These are phyloP conservation scores for Anthoceros angustus DNA, from an alignment of 225 moss, liverwort and hornwort species.

Conservation along the genomic window DNA sequence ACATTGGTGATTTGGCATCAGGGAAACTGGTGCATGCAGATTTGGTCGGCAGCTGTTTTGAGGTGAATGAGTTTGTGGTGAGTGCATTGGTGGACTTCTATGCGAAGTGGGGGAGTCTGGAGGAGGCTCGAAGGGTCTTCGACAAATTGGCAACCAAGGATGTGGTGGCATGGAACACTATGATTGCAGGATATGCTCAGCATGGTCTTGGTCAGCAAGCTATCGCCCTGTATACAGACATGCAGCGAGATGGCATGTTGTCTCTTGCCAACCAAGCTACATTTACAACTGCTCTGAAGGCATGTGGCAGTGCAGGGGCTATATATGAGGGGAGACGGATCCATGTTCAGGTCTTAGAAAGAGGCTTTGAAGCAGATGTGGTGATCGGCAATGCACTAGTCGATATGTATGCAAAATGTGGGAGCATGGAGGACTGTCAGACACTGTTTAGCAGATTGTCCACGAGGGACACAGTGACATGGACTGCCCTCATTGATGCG, in stretches of 20 bases:
- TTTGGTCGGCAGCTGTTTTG: not conserved
- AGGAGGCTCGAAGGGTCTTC: not conserved
- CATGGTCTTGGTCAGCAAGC: not conserved
- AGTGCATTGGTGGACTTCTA: not conserved
- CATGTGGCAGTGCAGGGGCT: not conserved
- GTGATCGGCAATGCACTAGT: not conserved
- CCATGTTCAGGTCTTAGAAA: not conserved
- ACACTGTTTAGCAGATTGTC: not conserved
- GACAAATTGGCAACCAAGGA: not conserved
- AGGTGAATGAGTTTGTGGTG: not conserved
- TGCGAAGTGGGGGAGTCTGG: not conserved
- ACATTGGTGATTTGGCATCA: not conserved
- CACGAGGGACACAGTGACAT: not conserved
- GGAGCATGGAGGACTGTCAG: not conserved
- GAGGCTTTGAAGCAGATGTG: not conserved
- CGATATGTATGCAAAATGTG: not conserved
- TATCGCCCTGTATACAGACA: not conserved
- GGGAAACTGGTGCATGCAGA: not conserved
- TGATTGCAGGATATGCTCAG: constrained; percentile 1
- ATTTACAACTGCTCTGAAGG: not conserved
- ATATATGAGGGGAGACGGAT: not conserved
- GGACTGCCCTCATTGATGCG: not conserved
- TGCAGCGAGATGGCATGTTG: not conserved
- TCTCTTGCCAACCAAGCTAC: not conserved
- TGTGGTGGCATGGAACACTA: not conserved